These are phyloP conservation scores for Calonectria pauciramosa DNA, from an alignment of 2,329 filamentous ascomycete species.

Conservation along the genomic window DNA sequence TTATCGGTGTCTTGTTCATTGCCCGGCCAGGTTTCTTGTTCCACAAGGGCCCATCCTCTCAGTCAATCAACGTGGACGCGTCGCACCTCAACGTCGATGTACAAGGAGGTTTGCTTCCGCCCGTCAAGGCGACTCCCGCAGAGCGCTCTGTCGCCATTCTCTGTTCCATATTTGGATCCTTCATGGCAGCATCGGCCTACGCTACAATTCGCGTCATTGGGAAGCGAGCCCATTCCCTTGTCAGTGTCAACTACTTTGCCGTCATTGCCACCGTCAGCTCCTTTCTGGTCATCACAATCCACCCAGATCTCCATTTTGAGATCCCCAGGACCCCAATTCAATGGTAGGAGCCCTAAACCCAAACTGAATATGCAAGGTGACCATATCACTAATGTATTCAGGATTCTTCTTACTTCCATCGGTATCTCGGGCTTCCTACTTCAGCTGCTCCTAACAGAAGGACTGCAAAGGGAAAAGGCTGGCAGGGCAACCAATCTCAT, in stretches of 20 bases:
- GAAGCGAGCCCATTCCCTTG: slow-evolving; percentile 79
- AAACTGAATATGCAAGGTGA: too few relatives aligned
- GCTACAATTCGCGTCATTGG: slow-evolving; percentile 83
- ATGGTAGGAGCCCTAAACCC: slow-evolving; percentile 37
- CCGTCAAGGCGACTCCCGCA: slow-evolving; percentile 61
- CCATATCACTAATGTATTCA: slow-evolving; percentile 45
- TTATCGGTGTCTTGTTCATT: slow-evolving; percentile 81
- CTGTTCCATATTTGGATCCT: slow-evolving; percentile 76
- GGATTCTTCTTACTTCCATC: slow-evolving; percentile 71
- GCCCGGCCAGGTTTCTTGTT: slow-evolving; percentile 77
- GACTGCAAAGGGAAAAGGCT: slow-evolving; percentile 76
- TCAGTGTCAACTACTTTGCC: slow-evolving; percentile 85
- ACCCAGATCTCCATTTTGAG: slow-evolving; percentile 58
- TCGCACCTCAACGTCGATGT: slow-evolving; percentile 19
- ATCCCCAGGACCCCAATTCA: slow-evolving; percentile 44
- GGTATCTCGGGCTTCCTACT: slow-evolving; percentile 82
- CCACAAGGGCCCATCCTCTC: slow-evolving; percentile 25
- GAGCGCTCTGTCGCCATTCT: slow-evolving; percentile 76
- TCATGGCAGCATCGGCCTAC: slow-evolving; percentile 78
- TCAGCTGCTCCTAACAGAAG: slow-evolving; percentile 82
- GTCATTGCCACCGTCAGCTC: slow-evolving; percentile 76
- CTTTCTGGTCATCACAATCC: slow-evolving; percentile 66
- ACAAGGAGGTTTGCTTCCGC: slow-evolving; percentile 43
- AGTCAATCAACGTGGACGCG: not conserved
- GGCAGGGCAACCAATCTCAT: slow-evolving; percentile 50